Conservation (phyloP, 345 rosid species). For the Theobroma cacao region DNA sequence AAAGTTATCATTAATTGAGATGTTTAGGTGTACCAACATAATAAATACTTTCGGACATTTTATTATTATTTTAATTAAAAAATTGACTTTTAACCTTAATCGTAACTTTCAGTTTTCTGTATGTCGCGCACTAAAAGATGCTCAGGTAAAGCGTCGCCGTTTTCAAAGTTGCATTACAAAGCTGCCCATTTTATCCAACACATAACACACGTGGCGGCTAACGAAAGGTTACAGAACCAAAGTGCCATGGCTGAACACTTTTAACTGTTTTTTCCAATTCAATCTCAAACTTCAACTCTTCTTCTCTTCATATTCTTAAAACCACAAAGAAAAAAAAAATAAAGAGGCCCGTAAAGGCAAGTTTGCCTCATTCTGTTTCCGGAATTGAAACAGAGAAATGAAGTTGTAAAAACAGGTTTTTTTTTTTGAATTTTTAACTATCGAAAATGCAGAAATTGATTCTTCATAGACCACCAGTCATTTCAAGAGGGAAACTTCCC, state of each 20-base stretch:
- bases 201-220: background rate
- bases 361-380: background rate
- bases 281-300: background rate
- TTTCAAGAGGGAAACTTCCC: slow-evolving; percentile 50
- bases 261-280: background rate
- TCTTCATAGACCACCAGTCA: slow-evolving; percentile 30
- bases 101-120: too few relatives aligned
- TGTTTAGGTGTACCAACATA: too few relatives aligned
- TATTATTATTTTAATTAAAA: too few relatives aligned
- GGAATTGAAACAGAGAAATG: slow-evolving; percentile 20
- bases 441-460: slow-evolving; percentile 43
- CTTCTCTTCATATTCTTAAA: background rate
- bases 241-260: background rate
- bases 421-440: background rate
- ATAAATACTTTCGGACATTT: too few relatives aligned
- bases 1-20: too few relatives aligned
- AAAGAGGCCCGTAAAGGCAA: background rate
- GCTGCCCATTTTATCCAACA: background rate
- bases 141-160: background rate
- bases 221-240: background rate
- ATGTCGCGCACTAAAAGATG: too few relatives aligned
- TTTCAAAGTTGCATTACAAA: background rate
- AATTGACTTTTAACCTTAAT: too few relatives aligned
- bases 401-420: slow-evolving; percentile 3
- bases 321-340: background rate